phyloP scores from a whole-genome alignment of 306 rosid genomes.

The Crataegus laevigata region DNA sequence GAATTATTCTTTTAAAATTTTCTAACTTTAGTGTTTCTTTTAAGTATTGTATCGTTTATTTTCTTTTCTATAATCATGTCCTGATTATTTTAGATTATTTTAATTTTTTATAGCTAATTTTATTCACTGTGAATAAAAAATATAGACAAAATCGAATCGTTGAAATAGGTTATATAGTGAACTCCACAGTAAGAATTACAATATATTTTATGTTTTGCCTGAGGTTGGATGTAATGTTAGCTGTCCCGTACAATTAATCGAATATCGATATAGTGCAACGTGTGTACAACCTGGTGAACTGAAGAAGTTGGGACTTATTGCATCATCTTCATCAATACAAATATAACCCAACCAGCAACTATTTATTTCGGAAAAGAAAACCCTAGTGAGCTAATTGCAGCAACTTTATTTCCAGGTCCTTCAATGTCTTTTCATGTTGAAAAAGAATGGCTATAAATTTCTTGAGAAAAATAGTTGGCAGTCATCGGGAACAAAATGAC shows the following conservation, averaged over 20 bases:
- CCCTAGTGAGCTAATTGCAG: neutral
- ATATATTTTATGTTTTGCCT: too few species aligned
- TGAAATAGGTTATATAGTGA: too few species aligned
- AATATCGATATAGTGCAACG: neutral
- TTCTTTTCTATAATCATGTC: too few species aligned
- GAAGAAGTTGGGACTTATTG: neutral
- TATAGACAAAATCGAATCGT: too few species aligned
- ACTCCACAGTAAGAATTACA: too few species aligned
- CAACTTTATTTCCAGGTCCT: neutral
- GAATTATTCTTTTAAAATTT: too few species aligned
- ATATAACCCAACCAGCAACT: neutral
- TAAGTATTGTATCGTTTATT: too few species aligned
- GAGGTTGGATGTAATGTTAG: neutral
- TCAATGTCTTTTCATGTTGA: neutral
- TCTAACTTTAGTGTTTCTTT: too few species aligned
- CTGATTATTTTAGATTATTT: too few species aligned
- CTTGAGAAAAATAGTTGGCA: neutral
- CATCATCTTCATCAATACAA: neutral
- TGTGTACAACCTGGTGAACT: neutral
- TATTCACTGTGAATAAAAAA: too few species aligned
- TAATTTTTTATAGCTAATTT: too few species aligned
- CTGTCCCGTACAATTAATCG: neutral
- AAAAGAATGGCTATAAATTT: neutral
- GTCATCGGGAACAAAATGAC: neutral
- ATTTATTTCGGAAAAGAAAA: too few species aligned